Evolutionary conservation across 1,284 basidiomycete species (phyloP).

Genomic region (Cutaneotrichosporon cutaneum): DNA sequence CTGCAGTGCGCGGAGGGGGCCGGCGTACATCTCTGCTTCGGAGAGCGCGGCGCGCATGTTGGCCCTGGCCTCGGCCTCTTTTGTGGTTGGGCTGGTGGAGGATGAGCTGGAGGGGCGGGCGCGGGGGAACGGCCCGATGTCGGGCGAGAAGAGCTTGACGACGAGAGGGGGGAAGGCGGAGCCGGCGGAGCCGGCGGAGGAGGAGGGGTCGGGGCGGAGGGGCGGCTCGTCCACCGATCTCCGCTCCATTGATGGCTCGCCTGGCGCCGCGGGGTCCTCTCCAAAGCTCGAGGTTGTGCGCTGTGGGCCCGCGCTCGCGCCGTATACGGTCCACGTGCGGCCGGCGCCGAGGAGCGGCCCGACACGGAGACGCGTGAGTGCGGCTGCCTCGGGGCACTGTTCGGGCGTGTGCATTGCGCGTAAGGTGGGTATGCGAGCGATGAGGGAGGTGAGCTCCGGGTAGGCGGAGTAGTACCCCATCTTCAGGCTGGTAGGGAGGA

Average conservation of each 20-base stretch:
- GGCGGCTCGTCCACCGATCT: neutral
- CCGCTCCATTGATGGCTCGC: neutral
- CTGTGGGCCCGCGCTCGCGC: neutral
- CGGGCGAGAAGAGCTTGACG: conserved; percentile 12
- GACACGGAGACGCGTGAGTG: neutral
- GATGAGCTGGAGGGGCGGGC: neutral
- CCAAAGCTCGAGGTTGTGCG: neutral
- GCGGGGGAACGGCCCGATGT: conserved; percentile 5
- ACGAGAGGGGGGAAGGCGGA: neutral
- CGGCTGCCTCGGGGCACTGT: neutral
- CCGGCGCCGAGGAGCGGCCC: conserved; percentile 3
- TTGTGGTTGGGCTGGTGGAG: neutral
- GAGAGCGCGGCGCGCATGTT: conserved; percentile 6
- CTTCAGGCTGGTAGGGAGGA: neutral
- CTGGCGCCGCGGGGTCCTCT: neutral
- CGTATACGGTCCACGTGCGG: conserved; percentile 7
- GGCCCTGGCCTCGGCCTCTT: neutral
- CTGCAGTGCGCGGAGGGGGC: conserved; percentile 4
- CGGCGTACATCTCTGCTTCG: conserved; percentile 9
- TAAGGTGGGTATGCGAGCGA: neutral
- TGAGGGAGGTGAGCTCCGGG: neutral
- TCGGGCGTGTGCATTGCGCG: neutral
- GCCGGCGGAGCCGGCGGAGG: neutral
- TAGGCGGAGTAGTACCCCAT: conserved; percentile 6
- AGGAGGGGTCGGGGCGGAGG: neutral